phyloP scores from a whole-genome alignment of 176 grass and related monocot species.

The Oryza glumipatula region DNA sequence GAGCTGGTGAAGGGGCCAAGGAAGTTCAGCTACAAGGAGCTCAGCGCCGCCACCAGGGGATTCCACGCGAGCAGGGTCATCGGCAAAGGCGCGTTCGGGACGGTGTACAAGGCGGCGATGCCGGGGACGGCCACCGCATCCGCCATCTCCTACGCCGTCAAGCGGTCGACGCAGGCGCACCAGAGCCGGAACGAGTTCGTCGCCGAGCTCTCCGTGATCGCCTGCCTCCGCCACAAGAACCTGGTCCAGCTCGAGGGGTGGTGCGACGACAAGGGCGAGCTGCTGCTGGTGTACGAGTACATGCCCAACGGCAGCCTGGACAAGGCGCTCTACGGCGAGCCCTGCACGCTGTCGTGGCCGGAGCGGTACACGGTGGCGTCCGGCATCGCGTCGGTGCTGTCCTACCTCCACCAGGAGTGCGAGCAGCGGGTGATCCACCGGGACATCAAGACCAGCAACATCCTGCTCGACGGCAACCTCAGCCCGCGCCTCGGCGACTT shows the following conservation, averaged over 20 bases:
- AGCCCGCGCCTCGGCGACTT: conserved; percentile 86
- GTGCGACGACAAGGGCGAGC: conserved; percentile 77
- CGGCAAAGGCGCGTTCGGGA: conserved; percentile 86
- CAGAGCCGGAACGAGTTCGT: conserved; percentile 84
- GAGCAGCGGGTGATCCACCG: conserved; percentile 88
- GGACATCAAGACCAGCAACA: conserved; percentile 92
- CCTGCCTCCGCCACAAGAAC: conserved; percentile 89
- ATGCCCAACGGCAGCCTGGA: conserved; percentile 95
- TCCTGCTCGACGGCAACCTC: conserved; percentile 74
- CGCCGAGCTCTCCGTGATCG: conserved; percentile 79
- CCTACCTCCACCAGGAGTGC: conserved; percentile 91
- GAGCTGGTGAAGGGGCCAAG: conserved; percentile 75
- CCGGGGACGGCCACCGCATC: conserved; percentile 7
- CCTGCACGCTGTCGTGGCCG: conserved; percentile 62
- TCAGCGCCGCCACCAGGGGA: conserved; percentile 70
- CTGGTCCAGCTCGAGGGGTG: conserved; percentile 83
- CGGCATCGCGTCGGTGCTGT: conserved; percentile 73
- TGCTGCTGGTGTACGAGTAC: conserved; percentile 89
- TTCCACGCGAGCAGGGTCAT: conserved; percentile 74
- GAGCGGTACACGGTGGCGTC: conserved; percentile 62
- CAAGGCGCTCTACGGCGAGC: conserved; percentile 69
- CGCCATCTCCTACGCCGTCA: conserved; percentile 53
- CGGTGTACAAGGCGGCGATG: conserved; percentile 72
- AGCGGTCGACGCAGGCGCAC: conserved; percentile 82
- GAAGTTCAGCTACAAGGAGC: conserved; percentile 86